Evolutionary conservation across 768 basidiomycete genomes (phyloP).

Genomic region (Russula sp.): DNA sequence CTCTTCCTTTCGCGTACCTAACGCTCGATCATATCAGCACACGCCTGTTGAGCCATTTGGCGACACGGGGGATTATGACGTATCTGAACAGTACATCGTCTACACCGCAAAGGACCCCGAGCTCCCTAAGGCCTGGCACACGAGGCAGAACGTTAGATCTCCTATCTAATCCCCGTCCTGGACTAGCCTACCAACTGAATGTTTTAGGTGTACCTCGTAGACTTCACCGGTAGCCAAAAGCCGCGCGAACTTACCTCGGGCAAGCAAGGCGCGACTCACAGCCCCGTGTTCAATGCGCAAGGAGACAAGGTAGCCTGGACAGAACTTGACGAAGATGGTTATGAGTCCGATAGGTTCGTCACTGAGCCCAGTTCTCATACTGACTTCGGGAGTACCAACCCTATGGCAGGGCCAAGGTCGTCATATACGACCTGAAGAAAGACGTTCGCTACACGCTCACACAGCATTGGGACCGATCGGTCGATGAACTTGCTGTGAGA

Average conservation of each 20-base stretch:
- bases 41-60: slow-evolving; percentile 83
- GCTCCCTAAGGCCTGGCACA: slow-evolving; percentile 75
- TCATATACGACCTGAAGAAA: slow-evolving; percentile 67
- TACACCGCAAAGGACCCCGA: slow-evolving; percentile 83
- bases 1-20: not conserved
- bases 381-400: not conserved
- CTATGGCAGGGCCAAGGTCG: slow-evolving; percentile 54
- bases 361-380: not conserved
- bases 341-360: slow-evolving; percentile 73
- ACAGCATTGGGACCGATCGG: slow-evolving; percentile 80
- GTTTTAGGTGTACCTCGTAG: slow-evolving; percentile 60
- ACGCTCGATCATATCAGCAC: slow-evolving; percentile 42
- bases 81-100: slow-evolving; percentile 59
- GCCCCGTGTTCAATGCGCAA: slow-evolving; percentile 58
- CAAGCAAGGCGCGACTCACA: slow-evolving; percentile 73
- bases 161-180: not conserved
- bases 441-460: slow-evolving; percentile 68
- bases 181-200: not conserved
- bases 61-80: slow-evolving; percentile 73
- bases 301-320: slow-evolving; percentile 81
- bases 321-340: slow-evolving; percentile 80
- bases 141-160: slow-evolving; percentile 67
- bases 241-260: slow-evolving; percentile 74
- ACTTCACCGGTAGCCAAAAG: slow-evolving; percentile 41
- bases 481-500: slow-evolving; percentile 51